Conservation (phyloP, 140 eudicot species). For the Erigeron philadelphicus region DNA sequence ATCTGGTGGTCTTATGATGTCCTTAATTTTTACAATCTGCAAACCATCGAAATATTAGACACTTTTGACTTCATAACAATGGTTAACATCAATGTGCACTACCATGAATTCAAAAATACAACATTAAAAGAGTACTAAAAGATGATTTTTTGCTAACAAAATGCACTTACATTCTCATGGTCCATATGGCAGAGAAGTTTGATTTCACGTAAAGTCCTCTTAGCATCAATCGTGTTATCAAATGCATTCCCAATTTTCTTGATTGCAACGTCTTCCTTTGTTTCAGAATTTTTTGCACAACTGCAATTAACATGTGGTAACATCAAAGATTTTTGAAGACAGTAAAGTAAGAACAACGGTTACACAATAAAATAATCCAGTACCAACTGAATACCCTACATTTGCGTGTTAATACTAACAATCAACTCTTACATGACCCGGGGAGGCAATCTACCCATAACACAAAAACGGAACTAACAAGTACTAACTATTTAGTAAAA, state of each 20-base stretch:
- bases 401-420: not conserved
- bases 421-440: not conserved
- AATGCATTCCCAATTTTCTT: constrained; percentile 87
- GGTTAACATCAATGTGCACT: too few species aligned
- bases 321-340: too few species aligned
- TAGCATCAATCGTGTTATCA: constrained; percentile 81
- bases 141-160: too few species aligned
- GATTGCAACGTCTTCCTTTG: constrained; percentile 76
- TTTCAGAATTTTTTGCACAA: constrained; percentile 62
- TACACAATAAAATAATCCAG: not conserved
- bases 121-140: not conserved
- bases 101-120: not conserved
- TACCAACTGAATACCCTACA: too few species aligned
- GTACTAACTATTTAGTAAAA: too few species aligned
- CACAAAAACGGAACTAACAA: too few species aligned
- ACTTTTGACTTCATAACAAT: not conserved
- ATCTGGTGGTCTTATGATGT: constrained; percentile 62
- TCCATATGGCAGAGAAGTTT: constrained; percentile 92
- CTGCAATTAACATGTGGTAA: constrained; percentile 30
- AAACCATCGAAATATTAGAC: constrained; percentile 2
- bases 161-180: constrained; percentile 61
- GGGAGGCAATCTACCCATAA: too few species aligned
- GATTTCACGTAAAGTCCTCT: constrained; percentile 80
- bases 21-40: constrained; percentile 74
- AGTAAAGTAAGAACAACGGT: not conserved